Percentiles rank a stretch among this genome's conserved stretches.
phyloP scores from a whole-genome alignment of 192 early-diverging fungal species.

The Coemansia sp. region DNA sequence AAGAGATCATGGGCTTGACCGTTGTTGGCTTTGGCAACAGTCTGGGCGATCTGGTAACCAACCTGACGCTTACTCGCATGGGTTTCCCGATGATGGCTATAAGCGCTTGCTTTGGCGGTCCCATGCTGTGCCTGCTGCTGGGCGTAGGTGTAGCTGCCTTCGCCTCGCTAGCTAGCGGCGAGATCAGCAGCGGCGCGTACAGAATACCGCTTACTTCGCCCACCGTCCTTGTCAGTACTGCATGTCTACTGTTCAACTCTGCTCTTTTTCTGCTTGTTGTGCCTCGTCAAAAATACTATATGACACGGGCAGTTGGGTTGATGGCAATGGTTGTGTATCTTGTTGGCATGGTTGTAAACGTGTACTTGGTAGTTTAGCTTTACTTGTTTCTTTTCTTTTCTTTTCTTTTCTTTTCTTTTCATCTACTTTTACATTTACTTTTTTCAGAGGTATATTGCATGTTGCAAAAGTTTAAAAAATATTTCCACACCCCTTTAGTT shows the following conservation, averaged over 20 bases:
- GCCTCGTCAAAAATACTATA: conserved; percentile 64
- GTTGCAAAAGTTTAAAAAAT: background rate
- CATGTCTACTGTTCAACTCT: conserved; percentile 66
- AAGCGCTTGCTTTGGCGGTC: conserved; percentile 90
- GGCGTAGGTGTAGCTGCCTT: conserved; percentile 81
- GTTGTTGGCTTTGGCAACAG: conserved; percentile 87
- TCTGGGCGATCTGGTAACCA: conserved; percentile 89
- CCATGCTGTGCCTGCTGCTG: conserved; percentile 87
- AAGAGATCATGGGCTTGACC: conserved; percentile 80
- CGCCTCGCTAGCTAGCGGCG: conserved; percentile 55
- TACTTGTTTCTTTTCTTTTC: background rate
- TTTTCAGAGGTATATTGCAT: too few relatives aligned
- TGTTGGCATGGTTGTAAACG: conserved; percentile 63
- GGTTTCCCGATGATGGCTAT: conserved; percentile 94
- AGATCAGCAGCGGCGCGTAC: conserved; percentile 51
- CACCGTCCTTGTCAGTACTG: conserved; percentile 69
- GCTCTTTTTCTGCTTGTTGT: conserved; percentile 62
- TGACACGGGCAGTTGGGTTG: conserved; percentile 63
- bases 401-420: background rate
- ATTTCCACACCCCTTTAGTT: background rate
- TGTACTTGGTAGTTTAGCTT: conserved; percentile 59
- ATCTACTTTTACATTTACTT: background rate
- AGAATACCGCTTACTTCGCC: conserved; percentile 62
- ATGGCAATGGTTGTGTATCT: conserved; percentile 62
- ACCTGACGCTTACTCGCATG: conserved; percentile 87